A percentile compares a stretch with the other conserved stretches of the same genome.
These are phyloP conservation scores for Endotrypanum monterogeii DNA, from an alignment of 208 protist genomes.

Conservation along the genomic window DNA sequence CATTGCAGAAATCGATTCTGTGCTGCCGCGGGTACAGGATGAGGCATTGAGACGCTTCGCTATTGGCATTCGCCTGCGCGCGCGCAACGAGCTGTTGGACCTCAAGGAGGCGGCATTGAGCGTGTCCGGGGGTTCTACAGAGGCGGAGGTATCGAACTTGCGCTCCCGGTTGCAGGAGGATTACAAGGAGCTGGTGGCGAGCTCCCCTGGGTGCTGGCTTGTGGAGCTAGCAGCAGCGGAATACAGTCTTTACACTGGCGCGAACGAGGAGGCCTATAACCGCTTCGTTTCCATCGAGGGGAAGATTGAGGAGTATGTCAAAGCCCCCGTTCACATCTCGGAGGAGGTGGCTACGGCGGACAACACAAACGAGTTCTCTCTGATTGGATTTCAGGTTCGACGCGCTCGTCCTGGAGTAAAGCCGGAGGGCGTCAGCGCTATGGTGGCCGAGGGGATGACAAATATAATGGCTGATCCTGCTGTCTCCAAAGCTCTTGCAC, in stretches of 20 bases:
- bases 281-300: slow-evolving; percentile 57
- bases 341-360: slow-evolving; percentile 49
- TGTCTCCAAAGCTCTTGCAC: slow-evolving; percentile 26
- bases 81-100: slow-evolving; percentile 73
- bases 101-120: slow-evolving; percentile 73
- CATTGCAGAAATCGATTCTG: slow-evolving; percentile 57
- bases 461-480: slow-evolving; percentile 44
- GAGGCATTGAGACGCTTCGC: slow-evolving; percentile 62
- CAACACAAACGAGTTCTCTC: slow-evolving; percentile 66
- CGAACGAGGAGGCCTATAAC: slow-evolving; percentile 57
- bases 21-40: slow-evolving; percentile 70
- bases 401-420: slow-evolving; percentile 44
- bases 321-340: slow-evolving; percentile 32
- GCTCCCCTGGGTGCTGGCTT: slow-evolving; percentile 78
- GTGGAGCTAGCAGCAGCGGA: slow-evolving; percentile 72
- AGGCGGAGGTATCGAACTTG: slow-evolving; percentile 75
- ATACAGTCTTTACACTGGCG: slow-evolving; percentile 78
- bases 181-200: slow-evolving; percentile 60
- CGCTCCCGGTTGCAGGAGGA: slow-evolving; percentile 52
- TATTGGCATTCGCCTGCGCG: slow-evolving; percentile 63
- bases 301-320: slow-evolving; percentile 59
- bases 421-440: slow-evolving; percentile 29
- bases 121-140: slow-evolving; percentile 75
- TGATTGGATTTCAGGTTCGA: slow-evolving; percentile 64
- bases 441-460: slow-evolving; percentile 57